A percentile compares a stretch with the other conserved stretches of the same genome.
Conservation (phyloP, 306 rosid species). For the Glycyrrhiza uralensis region DNA sequence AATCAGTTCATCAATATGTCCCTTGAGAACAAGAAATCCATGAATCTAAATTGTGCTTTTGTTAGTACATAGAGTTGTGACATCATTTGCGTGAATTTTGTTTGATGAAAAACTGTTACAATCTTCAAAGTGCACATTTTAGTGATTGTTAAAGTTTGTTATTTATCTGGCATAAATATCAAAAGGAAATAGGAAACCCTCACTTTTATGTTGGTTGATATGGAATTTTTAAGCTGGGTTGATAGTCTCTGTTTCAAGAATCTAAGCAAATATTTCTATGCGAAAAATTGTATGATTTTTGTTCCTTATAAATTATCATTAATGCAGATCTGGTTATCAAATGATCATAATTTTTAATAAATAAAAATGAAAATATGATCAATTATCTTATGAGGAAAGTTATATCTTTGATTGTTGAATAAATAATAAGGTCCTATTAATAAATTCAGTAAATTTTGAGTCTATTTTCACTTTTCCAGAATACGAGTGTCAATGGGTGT, state of each 20-base stretch:
- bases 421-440: not conserved
- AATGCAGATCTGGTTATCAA: not conserved
- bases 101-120: not conserved
- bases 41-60: not conserved
- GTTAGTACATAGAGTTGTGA: no score
- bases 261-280: not conserved
- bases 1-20: not conserved
- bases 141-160: not conserved
- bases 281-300: not conserved
- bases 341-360: not conserved
- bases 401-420: not conserved
- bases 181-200: not conserved
- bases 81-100: not conserved
- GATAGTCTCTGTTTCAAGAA: not conserved
- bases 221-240: not conserved
- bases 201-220: not conserved
- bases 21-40: not conserved
- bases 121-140: not conserved
- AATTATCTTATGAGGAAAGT: not conserved
- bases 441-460: not conserved
- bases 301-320: not conserved
- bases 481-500: not conserved
- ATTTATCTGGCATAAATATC: not conserved
- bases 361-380: not conserved
- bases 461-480: slow-evolving; percentile 1